phyloP scores from a whole-genome alignment of 140 eudicot genomes.

The Oenanthe javanica region DNA sequence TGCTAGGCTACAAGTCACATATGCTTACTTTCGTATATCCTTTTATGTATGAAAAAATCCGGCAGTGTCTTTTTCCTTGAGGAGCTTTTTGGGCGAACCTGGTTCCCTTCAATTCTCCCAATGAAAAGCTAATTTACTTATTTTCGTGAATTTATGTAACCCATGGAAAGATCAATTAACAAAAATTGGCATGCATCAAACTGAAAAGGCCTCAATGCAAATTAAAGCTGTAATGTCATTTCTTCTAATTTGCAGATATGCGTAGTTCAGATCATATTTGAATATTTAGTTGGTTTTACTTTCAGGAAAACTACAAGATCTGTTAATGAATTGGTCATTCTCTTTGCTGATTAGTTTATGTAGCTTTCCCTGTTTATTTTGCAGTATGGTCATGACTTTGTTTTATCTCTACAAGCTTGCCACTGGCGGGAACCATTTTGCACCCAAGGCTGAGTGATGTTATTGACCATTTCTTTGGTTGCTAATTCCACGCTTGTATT shows the following conservation, averaged over 20 bases:
- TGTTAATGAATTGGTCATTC: not conserved
- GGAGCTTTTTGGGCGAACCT: not conserved
- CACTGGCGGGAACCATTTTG: slow-evolving; percentile 77
- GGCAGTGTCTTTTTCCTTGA: no score
- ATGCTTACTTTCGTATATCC: no score
- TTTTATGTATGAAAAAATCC: no score
- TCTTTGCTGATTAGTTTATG: slow-evolving; percentile 11
- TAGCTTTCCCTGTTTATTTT: not conserved
- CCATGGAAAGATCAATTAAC: not conserved
- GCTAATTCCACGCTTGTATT: not conserved
- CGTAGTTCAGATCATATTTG: not conserved
- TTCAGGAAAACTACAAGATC: not conserved
- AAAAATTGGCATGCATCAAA: not conserved
- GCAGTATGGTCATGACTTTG: slow-evolving; percentile 73
- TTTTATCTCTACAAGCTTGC: slow-evolving; percentile 79
- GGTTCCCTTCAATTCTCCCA: not conserved
- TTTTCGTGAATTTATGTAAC: not conserved
- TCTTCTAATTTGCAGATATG: not conserved
- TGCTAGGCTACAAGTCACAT: no score
- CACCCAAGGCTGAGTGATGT: slow-evolving; percentile 57
- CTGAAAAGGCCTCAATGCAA: not conserved
- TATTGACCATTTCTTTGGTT: not conserved
- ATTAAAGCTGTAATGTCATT: not conserved
- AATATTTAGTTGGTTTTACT: not conserved
- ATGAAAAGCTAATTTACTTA: not conserved